These are phyloP conservation scores for Trichoderma harzianum DNA, from an alignment of 2,329 filamentous ascomycete species.

Conservation along the genomic window DNA sequence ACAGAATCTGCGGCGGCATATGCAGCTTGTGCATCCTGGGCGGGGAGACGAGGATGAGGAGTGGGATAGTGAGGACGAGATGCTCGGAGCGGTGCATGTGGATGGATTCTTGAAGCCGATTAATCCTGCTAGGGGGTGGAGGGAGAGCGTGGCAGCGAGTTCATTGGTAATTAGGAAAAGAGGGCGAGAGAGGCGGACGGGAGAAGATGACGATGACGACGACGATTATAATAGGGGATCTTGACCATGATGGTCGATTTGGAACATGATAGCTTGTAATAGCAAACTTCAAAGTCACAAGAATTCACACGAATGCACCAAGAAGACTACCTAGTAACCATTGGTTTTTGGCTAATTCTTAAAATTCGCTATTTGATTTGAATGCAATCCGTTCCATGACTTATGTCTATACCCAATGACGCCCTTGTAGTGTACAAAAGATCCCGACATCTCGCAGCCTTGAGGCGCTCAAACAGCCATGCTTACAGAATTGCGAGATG, in stretches of 20 bases:
- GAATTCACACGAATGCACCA: neutral
- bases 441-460: neutral
- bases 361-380: neutral
- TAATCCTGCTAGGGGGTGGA: slow-evolving; percentile 46
- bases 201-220: neutral
- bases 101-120: slow-evolving; percentile 65
- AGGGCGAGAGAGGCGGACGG: slow-evolving; percentile 1
- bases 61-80: slow-evolving; percentile 48
- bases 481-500: neutral
- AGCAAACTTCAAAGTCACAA: neutral
- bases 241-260: neutral
- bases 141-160: slow-evolving; percentile 25
- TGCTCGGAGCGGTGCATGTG: slow-evolving; percentile 61
- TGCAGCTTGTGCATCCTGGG: slow-evolving; percentile 39
- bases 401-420: slow-evolving; percentile 1
- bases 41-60: slow-evolving; percentile 35
- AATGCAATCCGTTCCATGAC: neutral
- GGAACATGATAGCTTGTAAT: neutral
- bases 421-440: slow-evolving; percentile 1
- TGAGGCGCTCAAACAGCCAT: neutral
- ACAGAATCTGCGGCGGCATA: slow-evolving; percentile 38
- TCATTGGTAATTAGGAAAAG: slow-evolving; percentile 12
- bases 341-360: neutral
- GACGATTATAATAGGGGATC: neutral
- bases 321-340: too few species aligned